Conservation (phyloP, 345 rosid genomes). For the Conringia planisiliqua region DNA sequence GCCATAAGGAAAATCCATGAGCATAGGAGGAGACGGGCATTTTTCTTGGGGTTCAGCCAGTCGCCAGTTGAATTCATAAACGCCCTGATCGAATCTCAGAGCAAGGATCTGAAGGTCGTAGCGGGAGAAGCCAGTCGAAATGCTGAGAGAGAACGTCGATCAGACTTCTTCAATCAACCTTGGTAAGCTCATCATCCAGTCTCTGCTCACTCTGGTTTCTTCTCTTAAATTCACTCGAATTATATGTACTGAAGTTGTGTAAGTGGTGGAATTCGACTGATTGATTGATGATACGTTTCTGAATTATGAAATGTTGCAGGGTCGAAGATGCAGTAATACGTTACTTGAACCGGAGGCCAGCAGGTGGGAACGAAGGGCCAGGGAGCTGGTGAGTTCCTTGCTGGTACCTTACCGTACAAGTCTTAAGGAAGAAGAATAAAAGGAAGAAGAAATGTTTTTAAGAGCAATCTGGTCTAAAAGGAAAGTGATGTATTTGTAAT, state of each 20-base stretch:
- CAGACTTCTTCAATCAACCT: constrained; percentile 95
- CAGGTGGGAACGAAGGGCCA: constrained; percentile 79
- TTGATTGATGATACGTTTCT: constrained; percentile 16
- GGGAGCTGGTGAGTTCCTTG: constrained; percentile 56
- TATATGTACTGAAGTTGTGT: background rate
- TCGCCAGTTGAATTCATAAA: constrained; percentile 94
- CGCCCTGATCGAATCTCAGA: constrained; percentile 89
- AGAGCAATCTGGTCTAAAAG: background rate
- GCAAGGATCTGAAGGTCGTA: constrained; percentile 81
- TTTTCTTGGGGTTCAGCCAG: constrained; percentile 96
- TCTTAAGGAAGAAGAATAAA: background rate
- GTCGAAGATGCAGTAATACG: constrained; percentile 98
- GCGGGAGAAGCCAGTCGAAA: constrained; percentile 87
- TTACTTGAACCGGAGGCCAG: constrained; percentile 88
- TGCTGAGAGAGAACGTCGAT: constrained; percentile 79
- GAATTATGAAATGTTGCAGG: constrained; percentile 44
- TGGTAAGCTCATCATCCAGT: constrained; percentile 50
- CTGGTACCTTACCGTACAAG: background rate
- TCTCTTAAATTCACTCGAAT: background rate
- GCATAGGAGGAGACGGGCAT: constrained; percentile 87
- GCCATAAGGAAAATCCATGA: constrained; percentile 94
- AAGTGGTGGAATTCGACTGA: background rate
- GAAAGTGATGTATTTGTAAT: constrained; percentile 8
- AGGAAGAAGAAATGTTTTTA: background rate
- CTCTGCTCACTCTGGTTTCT: background rate